Base-by-base conservation (phyloP, 306 rosid genomes). In the Prinsepia uniflora region DNA sequence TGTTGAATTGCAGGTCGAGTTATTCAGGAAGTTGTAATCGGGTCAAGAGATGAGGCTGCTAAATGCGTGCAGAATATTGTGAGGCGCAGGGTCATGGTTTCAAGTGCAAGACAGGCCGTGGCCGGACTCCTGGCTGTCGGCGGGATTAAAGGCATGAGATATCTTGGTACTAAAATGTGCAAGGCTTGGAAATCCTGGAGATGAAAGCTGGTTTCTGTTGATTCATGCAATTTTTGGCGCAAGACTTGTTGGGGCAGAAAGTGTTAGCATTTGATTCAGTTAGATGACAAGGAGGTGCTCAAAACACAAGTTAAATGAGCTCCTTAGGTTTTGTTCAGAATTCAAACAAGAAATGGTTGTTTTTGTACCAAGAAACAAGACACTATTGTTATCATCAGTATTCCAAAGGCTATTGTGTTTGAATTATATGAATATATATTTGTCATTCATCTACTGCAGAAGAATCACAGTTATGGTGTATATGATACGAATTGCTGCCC, bases 21-120 rank as follows among this genome's bases (percentile, higher is more conserved):
- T 12, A 42, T 74, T 24, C 34, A 57, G 53, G 87, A 84, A 71
- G 68, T 84, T 61, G 70, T 69, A 57, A 68, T 84, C 57, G 78
- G 79, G 11, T 78, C 89, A 36, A 90, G 89, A 84, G 87, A 87
- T 73, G 95, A 77, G 76, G 96, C 88, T 66, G 88, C 87, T 11
- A 84, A 84, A 77, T 86, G 86, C 87, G 80, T 90, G 88, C 88
- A 80, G 82, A 80, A 81, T 70, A 75, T 84, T 77, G 52, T 90
- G 83, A 79, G 81, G 81, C 87, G 80, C 67, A 89, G 44, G 76
- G 98, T 94, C 22, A 87, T 85, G 96, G 77, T 86, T 76, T 94
- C 97, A 76, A 94, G 97, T 76, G 86, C 90, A 78, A 87, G 97
- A 80, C 97, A 94, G 78, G 96, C 95, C 5, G 53, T 89, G 65